These are phyloP conservation scores for Tagetes patula DNA, from an alignment of 129 eudicot genomes.

Conservation along the genomic window DNA sequence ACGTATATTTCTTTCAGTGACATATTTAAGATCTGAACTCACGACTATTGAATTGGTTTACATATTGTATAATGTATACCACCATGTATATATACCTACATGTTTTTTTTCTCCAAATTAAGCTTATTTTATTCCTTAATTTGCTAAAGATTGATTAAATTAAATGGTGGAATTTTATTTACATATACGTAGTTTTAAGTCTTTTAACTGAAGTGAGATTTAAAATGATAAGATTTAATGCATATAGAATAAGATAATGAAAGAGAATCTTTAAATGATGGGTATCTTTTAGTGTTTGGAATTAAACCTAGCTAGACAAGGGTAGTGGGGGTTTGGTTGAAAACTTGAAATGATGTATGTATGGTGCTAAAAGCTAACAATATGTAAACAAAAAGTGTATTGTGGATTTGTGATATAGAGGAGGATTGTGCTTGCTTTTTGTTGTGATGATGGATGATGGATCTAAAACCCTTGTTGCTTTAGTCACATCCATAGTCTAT, in stretches of 20 bases:
- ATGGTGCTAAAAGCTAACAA: constrained; percentile 40
- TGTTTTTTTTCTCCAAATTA: neutral
- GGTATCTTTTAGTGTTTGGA: constrained; percentile 36
- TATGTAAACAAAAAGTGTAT: constrained; percentile 34
- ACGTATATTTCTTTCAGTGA: neutral
- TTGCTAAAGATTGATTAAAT: neutral
- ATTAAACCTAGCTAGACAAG: constrained; percentile 28
- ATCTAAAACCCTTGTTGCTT: constrained; percentile 26
- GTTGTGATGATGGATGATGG: constrained; percentile 23
- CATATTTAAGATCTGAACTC: neutral
- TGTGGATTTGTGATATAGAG: constrained; percentile 5
- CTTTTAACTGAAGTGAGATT: neutral
- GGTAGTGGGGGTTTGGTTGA: constrained; percentile 43
- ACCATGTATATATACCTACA: neutral
- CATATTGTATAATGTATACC: too few relatives aligned
- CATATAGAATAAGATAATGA: constrained; percentile 6
- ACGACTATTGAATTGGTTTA: neutral
- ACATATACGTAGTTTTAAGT: neutral
- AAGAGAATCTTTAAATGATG: neutral
- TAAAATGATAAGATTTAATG: neutral
- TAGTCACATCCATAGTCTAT: constrained; percentile 21
- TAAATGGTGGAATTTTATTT: neutral
- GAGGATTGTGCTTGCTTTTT: constrained; percentile 21
- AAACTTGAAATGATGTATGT: neutral
- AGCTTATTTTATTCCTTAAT: neutral